Percentiles rank a stretch among this genome's conserved stretches.
Conservation (phyloP, 129 eudicot species). For the Arctium minus region DNA sequence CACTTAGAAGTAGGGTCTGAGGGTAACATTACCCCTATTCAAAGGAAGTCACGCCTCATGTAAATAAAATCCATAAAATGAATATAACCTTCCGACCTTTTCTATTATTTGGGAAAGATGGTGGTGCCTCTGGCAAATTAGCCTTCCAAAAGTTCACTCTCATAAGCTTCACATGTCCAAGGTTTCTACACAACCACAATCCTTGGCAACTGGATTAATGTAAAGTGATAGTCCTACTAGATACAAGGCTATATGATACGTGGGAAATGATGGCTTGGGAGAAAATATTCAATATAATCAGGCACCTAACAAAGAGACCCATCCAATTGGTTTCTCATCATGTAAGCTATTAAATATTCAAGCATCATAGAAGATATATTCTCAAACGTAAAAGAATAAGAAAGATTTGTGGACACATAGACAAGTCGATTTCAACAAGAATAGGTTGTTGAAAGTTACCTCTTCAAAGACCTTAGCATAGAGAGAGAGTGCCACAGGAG, state of each 20-base stretch:
- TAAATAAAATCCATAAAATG: too few species aligned
- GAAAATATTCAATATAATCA: background rate
- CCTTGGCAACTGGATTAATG: background rate
- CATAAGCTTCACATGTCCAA: background rate
- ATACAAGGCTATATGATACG: background rate
- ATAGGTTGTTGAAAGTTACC: slow-evolving; percentile 39
- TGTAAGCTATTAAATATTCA: background rate
- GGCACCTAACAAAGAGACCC: background rate
- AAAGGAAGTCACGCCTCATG: too few species aligned
- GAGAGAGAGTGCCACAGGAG: slow-evolving; percentile 86
- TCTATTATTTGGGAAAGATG: too few species aligned
- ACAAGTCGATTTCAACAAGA: background rate
- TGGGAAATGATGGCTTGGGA: background rate
- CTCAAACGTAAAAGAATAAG: background rate
- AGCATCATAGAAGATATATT: background rate
- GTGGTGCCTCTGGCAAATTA: too few species aligned
- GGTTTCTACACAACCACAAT: background rate
- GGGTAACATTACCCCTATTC: background rate
- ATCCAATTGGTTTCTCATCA: background rate
- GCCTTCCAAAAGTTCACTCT: too few species aligned
- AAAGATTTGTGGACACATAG: background rate
- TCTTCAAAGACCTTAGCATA: slow-evolving; percentile 90
- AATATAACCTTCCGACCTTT: too few species aligned
- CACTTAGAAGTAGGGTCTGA: background rate
- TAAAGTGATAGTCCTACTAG: background rate